phyloP scores from a whole-genome alignment of 2,329 filamentous ascomycete species.

The Geosmithia flava region DNA sequence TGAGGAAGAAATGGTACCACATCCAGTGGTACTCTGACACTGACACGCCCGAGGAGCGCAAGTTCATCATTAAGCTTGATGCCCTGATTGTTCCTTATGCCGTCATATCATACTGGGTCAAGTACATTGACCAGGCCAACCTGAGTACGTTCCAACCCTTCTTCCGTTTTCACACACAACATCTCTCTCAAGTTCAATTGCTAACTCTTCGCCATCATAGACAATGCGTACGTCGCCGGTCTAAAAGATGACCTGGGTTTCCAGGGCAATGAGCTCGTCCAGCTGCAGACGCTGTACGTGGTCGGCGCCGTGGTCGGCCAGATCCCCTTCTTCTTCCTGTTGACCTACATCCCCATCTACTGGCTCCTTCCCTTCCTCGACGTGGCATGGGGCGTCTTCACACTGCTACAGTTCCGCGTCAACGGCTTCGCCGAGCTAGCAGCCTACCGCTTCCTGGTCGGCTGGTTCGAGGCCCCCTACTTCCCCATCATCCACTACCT shows the following conservation, averaged over 20 bases:
- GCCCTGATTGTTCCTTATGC: slow-evolving; percentile 15
- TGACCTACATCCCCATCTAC: slow-evolving; percentile 31
- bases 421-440: slow-evolving; percentile 34
- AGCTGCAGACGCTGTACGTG: slow-evolving; percentile 33
- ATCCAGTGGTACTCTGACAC: slow-evolving; percentile 17
- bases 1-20: background rate
- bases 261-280: slow-evolving; percentile 39
- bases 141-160: background rate
- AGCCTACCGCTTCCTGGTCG: slow-evolving; percentile 41
- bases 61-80: slow-evolving; percentile 14
- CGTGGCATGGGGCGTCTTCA: slow-evolving; percentile 42
- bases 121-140: background rate
- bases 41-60: slow-evolving; percentile 14
- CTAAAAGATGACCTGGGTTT: slow-evolving; percentile 38
- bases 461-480: slow-evolving; percentile 36
- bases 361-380: slow-evolving; percentile 36
- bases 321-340: slow-evolving; percentile 38
- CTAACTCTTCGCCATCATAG: slow-evolving; percentile 33
- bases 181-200: too few species aligned
- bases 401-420: slow-evolving; percentile 39
- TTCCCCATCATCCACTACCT: slow-evolving; percentile 33
- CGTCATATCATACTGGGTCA: background rate
- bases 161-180: too few species aligned
- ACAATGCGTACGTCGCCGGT: slow-evolving; percentile 42
- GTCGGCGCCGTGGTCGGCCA: slow-evolving; percentile 35